Evolutionary conservation across 164 flowering plant species (phyloP).

Genomic region (Vitis amurensis): DNA sequence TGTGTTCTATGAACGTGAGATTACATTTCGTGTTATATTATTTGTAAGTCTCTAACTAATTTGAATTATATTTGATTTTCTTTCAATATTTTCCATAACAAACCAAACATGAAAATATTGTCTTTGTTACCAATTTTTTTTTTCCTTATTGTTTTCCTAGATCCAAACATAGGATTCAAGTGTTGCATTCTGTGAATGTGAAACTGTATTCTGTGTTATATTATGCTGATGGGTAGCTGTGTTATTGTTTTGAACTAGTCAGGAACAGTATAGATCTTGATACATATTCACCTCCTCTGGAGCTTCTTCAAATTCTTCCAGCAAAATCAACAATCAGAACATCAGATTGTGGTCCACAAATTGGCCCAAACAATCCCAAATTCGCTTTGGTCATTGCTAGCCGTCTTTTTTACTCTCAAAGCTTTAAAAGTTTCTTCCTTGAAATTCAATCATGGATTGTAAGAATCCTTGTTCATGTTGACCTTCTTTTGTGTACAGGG

Average conservation of each 20-base stretch:
- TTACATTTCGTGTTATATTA: no score
- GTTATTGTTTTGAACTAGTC: conserved; percentile 48
- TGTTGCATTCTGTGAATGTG: not conserved
- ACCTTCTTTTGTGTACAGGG: conserved; percentile 46
- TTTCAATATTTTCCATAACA: no score
- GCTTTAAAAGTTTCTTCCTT: not conserved
- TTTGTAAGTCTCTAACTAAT: not conserved
- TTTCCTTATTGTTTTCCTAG: no score
- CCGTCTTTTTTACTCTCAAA: not conserved
- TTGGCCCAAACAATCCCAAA: conserved; percentile 91
- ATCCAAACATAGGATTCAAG: no score
- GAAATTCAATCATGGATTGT: not conserved
- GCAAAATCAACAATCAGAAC: conserved; percentile 71
- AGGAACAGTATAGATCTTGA: conserved; percentile 75
- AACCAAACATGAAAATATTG: no score
- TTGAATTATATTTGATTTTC: no score
- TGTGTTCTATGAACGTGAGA: no score
- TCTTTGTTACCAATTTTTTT: no score
- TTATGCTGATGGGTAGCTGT: not conserved
- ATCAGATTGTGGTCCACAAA: conserved; percentile 71
- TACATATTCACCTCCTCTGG: conserved; percentile 72
- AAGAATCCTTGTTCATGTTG: not conserved
- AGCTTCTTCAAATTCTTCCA: conserved; percentile 94
- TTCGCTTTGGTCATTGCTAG: conserved; percentile 53
- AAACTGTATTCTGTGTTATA: not conserved